Conservation (phyloP, 2,329 filamentous ascomycete species). For the Pyrenochaeta sp. region DNA sequence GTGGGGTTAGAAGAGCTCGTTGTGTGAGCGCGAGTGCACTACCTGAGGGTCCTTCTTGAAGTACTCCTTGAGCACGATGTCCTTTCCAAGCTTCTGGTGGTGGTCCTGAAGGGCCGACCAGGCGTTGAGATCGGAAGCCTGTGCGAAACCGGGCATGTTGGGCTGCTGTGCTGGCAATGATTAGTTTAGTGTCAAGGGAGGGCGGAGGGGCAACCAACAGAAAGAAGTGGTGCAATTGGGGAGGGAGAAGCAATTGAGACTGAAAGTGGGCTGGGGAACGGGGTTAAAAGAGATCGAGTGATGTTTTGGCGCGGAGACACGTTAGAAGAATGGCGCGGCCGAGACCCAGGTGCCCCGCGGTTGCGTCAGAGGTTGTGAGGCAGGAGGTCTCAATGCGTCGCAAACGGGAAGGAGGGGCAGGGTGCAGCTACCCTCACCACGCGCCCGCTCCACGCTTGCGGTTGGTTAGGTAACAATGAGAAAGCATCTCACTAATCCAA, state of each 20-base stretch:
- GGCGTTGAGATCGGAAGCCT: constrained; percentile 83
- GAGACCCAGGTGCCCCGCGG: constrained; percentile 26
- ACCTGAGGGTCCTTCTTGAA: constrained; percentile 79
- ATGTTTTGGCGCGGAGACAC: constrained; percentile 15
- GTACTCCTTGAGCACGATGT: constrained; percentile 90
- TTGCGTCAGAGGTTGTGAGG: constrained; percentile 40
- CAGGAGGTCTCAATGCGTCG: constrained; percentile 15
- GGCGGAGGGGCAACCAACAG: constrained; percentile 11
- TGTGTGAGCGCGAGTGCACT: background rate
- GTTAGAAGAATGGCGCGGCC: constrained; percentile 23
- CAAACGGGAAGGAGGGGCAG: constrained; percentile 15
- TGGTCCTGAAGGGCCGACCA: constrained; percentile 93
- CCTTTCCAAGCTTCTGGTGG: constrained; percentile 83
- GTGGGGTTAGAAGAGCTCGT: constrained; percentile 11
- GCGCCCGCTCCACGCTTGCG: constrained; percentile 15
- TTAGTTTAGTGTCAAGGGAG: constrained; percentile 14
- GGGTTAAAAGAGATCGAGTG: constrained; percentile 12
- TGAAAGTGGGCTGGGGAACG: constrained; percentile 13
- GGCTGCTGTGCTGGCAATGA: constrained; percentile 31
- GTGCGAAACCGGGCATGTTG: constrained; percentile 71
- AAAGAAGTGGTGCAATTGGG: constrained; percentile 15
- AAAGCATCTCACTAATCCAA: constrained; percentile 36
- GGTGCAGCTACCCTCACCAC: constrained; percentile 17
- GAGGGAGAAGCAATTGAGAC: constrained; percentile 22
- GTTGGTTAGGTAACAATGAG: constrained; percentile 34